These are phyloP conservation scores for Phylloporus sp. DNA, from an alignment of 768 basidiomycete genomes.

Conservation along the genomic window DNA sequence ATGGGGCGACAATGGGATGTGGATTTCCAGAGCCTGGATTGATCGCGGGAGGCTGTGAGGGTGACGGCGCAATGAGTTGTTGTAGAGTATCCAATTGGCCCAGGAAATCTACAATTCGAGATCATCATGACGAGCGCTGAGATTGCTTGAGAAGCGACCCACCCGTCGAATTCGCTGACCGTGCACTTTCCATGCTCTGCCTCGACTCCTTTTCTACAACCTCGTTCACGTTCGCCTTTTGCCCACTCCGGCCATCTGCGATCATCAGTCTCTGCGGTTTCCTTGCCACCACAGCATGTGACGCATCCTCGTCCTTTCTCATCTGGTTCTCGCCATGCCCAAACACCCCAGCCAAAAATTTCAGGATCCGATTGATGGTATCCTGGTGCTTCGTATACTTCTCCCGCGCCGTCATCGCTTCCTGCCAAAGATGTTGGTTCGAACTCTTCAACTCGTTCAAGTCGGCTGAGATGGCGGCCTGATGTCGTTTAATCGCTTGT, in stretches of 20 bases:
- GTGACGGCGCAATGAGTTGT: slow-evolving; percentile 27
- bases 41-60: slow-evolving; percentile 10
- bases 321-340: slow-evolving; percentile 46
- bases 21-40: background rate
- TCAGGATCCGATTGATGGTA: slow-evolving; percentile 91
- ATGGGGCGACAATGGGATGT: slow-evolving; percentile 6
- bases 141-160: background rate
- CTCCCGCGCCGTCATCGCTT: slow-evolving; percentile 71
- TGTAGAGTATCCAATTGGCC: slow-evolving; percentile 41
- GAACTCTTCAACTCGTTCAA: slow-evolving; percentile 82
- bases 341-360: slow-evolving; percentile 92
- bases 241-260: slow-evolving; percentile 40
- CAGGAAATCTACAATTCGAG: slow-evolving; percentile 32
- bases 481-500: slow-evolving; percentile 83
- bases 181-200: slow-evolving; percentile 26
- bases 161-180: slow-evolving; percentile 15
- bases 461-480: slow-evolving; percentile 86
- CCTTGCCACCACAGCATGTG: slow-evolving; percentile 45
- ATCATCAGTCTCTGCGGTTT: slow-evolving; percentile 63
- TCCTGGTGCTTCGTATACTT: slow-evolving; percentile 91
- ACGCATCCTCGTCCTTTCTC: slow-evolving; percentile 30
- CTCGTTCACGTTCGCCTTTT: slow-evolving; percentile 35
- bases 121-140: slow-evolving; percentile 3
- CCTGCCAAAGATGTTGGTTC: slow-evolving; percentile 91
- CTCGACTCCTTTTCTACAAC: slow-evolving; percentile 39